These are phyloP conservation scores for Xylaria sp. DNA, from an alignment of 2,329 filamentous ascomycete species.

Conservation along the genomic window DNA sequence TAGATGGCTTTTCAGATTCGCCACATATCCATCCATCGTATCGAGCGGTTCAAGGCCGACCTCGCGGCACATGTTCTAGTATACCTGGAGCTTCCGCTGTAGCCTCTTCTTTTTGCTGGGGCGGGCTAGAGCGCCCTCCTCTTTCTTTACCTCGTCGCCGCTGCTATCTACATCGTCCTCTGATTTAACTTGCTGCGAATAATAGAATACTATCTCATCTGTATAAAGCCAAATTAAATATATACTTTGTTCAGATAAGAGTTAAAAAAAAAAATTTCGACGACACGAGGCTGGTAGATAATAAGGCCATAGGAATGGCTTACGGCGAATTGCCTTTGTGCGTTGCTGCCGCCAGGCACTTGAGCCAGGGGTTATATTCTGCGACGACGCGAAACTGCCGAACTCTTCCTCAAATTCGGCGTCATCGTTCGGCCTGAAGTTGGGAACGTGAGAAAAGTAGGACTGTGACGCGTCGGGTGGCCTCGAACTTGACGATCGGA, in stretches of 20 bases:
- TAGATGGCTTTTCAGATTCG: constrained; percentile 39
- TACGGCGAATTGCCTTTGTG: constrained; percentile 34
- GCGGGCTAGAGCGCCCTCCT: too few species aligned
- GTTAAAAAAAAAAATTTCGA: too few species aligned
- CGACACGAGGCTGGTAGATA: too few species aligned
- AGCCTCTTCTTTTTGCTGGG: background rate
- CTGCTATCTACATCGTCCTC: background rate
- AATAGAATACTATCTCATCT: constrained; percentile 38
- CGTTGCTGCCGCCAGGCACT: constrained; percentile 28
- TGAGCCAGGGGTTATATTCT: constrained; percentile 35
- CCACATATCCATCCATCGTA: constrained; percentile 37
- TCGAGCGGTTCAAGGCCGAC: constrained; percentile 34
- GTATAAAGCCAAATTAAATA: background rate
- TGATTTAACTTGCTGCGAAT: constrained; percentile 20
- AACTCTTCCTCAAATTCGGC: constrained; percentile 46
- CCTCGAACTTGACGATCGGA: constrained; percentile 24
- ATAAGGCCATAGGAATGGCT: constrained; percentile 26
- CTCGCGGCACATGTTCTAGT: constrained; percentile 35
- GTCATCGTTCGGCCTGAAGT: constrained; percentile 40
- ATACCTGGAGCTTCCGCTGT: constrained; percentile 5
- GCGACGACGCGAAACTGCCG: constrained; percentile 45
- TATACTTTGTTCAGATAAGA: too few species aligned
- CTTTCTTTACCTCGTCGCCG: too few species aligned
- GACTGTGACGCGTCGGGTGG: constrained; percentile 43
- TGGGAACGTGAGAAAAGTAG: constrained; percentile 43